Conservation (phyloP, 306 rosid genomes). For the Lathyrus tuberosus region DNA sequence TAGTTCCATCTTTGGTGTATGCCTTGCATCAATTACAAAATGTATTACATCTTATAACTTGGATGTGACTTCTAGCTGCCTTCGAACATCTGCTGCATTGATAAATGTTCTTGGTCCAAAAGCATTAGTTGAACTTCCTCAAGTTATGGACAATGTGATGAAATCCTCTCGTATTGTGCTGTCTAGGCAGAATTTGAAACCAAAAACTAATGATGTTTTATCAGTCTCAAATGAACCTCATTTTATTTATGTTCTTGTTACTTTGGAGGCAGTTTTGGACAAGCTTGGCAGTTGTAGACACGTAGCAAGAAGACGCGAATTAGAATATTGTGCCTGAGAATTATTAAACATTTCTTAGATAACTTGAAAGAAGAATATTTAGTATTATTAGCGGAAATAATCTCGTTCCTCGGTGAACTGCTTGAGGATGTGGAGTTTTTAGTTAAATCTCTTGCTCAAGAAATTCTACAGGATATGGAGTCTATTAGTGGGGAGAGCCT, state of each 20-base stretch:
- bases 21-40: slow-evolving; percentile 67
- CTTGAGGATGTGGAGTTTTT: slow-evolving; percentile 87
- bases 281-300: slow-evolving; percentile 85
- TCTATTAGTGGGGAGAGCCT: slow-evolving; percentile 82
- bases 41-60: slow-evolving; percentile 48
- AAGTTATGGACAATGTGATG: slow-evolving; percentile 70
- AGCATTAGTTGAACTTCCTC: slow-evolving; percentile 79
- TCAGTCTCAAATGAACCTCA: slow-evolving; percentile 54
- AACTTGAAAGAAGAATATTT: slow-evolving; percentile 85
- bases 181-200: slow-evolving; percentile 44
- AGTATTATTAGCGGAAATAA: slow-evolving; percentile 80
- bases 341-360: slow-evolving; percentile 70
- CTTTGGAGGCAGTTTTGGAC: slow-evolving; percentile 77
- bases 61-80: slow-evolving; percentile 69
- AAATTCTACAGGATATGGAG: slow-evolving; percentile 80
- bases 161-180: slow-evolving; percentile 50
- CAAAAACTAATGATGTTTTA: slow-evolving; percentile 34
- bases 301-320: slow-evolving; percentile 71
- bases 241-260: slow-evolving; percentile 56
- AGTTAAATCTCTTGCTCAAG: slow-evolving; percentile 85
- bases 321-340: slow-evolving; percentile 77
- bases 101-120: slow-evolving; percentile 80
- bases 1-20: slow-evolving; percentile 55
- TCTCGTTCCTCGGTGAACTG: slow-evolving; percentile 88
- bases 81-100: slow-evolving; percentile 71